Base-by-base conservation (phyloP, 2,329 filamentous ascomycete species). In the Zymoseptoria pseudotritici region DNA sequence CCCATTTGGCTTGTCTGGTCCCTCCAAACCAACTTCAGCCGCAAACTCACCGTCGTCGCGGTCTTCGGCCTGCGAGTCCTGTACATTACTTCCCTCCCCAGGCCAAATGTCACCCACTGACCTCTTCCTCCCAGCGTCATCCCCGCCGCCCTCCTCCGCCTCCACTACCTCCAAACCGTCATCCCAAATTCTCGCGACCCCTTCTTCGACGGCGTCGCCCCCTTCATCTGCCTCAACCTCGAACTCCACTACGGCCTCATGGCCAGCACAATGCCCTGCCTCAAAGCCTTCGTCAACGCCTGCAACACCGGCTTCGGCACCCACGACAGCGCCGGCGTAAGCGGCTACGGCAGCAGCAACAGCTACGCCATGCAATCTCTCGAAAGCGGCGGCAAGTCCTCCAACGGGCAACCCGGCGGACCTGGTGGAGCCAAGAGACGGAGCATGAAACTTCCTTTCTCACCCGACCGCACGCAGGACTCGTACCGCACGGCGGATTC, bases 161-260 rank as follows among this genome's bases (percentile, higher is more conserved):
- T 66, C 1, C 58, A 65, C 52, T 65, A 58, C 54, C 63, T 66
- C 5, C 42, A 26, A 11, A 26, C 59, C 21, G 55, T 55, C 10
- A 55, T 63, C 21, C 36, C 36, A 13, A 52, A 54, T 20, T 63
- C 66, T 1, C 10, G 31, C 10, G 61, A 67, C 24, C 64, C 61
- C 31, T 53, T 67, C 4, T 55, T 67, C 11, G 52, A 52, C 3
- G 64, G 60, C 9, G 66, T 68, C 31, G 24, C 61, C 1, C 56
- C 65, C 7, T 68, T 66, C 58, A 63, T 66, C 53, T 65, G 65
- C 50, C 57, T 67, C 17, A 68, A 67, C 51, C 52, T 68, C 9
- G 65, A 68, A 50, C 65, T 67, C 59, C 64, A 67, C 57, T 68
- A 67, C 59, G 61, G 62, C 10, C 55, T 68, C 29, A 68, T 68